Evolutionary conservation across 129 eudicot genomes (phyloP).

Genomic region (Escallonia rubra): DNA sequence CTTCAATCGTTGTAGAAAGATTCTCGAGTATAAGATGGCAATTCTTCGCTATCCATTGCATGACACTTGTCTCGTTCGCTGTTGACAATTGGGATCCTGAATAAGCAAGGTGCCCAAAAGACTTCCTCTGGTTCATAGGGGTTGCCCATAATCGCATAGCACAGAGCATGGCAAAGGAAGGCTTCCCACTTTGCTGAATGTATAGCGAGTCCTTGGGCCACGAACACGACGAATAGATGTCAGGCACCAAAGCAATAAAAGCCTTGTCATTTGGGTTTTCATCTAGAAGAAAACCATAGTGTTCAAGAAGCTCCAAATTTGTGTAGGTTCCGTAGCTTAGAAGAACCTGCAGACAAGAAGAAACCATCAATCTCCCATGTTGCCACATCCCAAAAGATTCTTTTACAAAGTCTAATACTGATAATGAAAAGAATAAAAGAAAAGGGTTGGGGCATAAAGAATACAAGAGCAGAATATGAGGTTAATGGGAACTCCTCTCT

Average conservation of each 20-base stretch:
- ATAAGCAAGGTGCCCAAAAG: conserved; percentile 49
- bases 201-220: conserved; percentile 69
- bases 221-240: conserved; percentile 46
- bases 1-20: conserved; percentile 48
- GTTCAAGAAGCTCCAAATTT: conserved; percentile 82
- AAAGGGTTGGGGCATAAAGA: not conserved
- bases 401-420: not conserved
- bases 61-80: conserved; percentile 58
- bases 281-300: conserved; percentile 66
- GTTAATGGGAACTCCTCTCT: too few species aligned
- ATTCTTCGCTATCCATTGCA: conserved; percentile 56
- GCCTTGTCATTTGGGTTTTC: conserved; percentile 82
- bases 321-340: conserved; percentile 87
- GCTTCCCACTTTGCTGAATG: conserved; percentile 68
- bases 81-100: conserved; percentile 63
- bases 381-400: not conserved
- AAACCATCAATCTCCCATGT: not conserved
- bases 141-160: conserved; percentile 82
- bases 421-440: not conserved
- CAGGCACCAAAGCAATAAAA: conserved; percentile 55
- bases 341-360: conserved; percentile 51
- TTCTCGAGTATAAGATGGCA: conserved; percentile 35
- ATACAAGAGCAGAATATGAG: not conserved
- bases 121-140: conserved; percentile 52
- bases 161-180: conserved; percentile 74